Evolutionary conservation across 768 basidiomycete species (phyloP), one percentile per base, ranked within the genome.

Genomic region (Tulasnella sp.): DNA sequence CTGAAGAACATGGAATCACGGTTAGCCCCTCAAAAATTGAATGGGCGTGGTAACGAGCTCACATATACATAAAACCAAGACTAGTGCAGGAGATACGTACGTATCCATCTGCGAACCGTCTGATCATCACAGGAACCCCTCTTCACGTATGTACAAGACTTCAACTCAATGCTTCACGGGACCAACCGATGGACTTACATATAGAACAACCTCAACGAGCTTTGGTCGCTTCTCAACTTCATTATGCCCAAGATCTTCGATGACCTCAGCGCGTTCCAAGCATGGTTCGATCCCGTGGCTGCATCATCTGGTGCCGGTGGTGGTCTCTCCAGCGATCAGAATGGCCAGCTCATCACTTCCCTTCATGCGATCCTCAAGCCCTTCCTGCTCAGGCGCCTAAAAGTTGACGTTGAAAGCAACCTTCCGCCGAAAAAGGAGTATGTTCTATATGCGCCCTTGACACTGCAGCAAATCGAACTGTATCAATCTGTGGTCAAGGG

Each of bases 101-200:
- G 65, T 92, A 92, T 68, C 73, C 75, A 1, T 83, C 83, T 55
- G 90, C 86, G 0, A 89, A 91, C 43, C 75, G 96, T 49, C 86
- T 97, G 80, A 86, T 99, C 60, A 72, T 99, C 62, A 98, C 93
- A 0, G 96, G 96, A 29, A 99, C 96, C 17, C 96, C 96, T 5
- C 72, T 99, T 38, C 93, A 98, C 71, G 93, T 92, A 61, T 58
- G 83, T 31, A 8, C n/a, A 27, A 15, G 15, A 46, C 17, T 24
- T n/a, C 3, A 10, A 41, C 4, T 15, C 22, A 22, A 9, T 25
- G 7, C 10, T 48, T 52, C 12, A 5, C 34, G 34, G 15, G 34
- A 38, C 34, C 15, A 38, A 38, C 7, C 5, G 5, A 38, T 38
- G 34, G 15, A 38, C 29, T 19, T 19, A 4, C 11, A 10, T 25